These are phyloP conservation scores for Dactylorhiza incarnata DNA, from an alignment of 106 monocot species.

Conservation along the genomic window DNA sequence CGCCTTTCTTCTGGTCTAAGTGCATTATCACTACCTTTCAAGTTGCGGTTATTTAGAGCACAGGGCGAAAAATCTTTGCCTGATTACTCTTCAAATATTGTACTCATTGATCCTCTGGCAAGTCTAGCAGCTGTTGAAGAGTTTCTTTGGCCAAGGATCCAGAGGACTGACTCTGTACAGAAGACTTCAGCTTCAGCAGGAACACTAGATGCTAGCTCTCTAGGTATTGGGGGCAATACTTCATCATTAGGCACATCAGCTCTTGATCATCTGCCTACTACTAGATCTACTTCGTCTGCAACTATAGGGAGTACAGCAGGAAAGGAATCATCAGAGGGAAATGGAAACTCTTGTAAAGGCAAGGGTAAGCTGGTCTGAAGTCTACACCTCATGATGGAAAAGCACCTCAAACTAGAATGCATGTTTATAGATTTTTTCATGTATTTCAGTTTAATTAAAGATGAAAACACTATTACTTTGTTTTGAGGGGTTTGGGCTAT, in stretches of 20 bases:
- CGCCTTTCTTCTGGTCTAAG: too few relatives aligned
- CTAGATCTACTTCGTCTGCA: too few relatives aligned
- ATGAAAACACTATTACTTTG: too few relatives aligned
- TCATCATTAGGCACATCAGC: conserved; percentile 39
- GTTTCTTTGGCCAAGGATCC: conserved; percentile 92
- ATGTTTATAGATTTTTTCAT: too few relatives aligned
- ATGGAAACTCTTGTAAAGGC: conserved; percentile 55
- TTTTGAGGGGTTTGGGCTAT: too few relatives aligned
- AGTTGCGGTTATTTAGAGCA: too few relatives aligned
- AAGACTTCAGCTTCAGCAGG: conserved; percentile 38
- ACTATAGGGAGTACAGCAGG: conserved; percentile 43
- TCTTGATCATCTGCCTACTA: conserved; percentile 37
- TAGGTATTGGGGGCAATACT: conserved; percentile 30
- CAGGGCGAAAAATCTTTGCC: too few relatives aligned
- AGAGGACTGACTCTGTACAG: conserved; percentile 59
- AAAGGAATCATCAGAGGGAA: conserved; percentile 50
- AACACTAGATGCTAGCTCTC: conserved; percentile 38
- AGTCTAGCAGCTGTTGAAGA: conserved; percentile 91
- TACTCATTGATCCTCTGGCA: too few relatives aligned
- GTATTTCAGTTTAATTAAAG: too few relatives aligned
- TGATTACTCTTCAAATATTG: too few relatives aligned
- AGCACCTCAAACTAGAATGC: conserved; percentile 77
- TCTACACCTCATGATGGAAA: conserved; percentile 44
- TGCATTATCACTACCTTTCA: too few relatives aligned
- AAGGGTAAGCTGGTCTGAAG: conserved; percentile 88